A percentile compares a stretch with the other conserved stretches of the same genome.
Evolutionary conservation across 148 eudicot species (phyloP).

Genomic region (Rhododendron molle): DNA sequence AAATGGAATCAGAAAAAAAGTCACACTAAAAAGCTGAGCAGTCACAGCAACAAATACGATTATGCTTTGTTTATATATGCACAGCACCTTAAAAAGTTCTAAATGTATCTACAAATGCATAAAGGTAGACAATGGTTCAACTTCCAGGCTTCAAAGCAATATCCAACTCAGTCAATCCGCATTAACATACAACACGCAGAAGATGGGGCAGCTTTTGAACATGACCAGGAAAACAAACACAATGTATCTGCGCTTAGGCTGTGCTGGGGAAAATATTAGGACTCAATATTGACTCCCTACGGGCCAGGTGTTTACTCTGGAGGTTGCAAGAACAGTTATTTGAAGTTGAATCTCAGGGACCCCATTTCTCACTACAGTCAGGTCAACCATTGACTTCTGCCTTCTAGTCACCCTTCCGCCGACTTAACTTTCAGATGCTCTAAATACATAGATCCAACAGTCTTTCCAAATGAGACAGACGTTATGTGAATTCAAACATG

Average conservation of each 20-base stretch:
- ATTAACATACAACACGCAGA: neutral
- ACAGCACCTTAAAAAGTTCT: neutral
- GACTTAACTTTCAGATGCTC: neutral
- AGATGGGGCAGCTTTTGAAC: neutral
- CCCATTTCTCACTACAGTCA: neutral
- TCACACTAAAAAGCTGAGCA: neutral
- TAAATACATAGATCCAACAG: neutral
- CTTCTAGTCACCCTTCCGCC: neutral
- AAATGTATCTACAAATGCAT: neutral
- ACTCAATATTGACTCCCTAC: neutral
- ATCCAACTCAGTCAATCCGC: neutral
- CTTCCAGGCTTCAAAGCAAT: neutral
- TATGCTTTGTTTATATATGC: neutral
- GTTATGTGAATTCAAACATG: neutral
- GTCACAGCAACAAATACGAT: conserved; percentile 3
- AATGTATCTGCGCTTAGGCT: neutral
- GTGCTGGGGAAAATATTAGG: neutral
- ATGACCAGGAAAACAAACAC: conserved; percentile 10
- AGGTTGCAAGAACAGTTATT: neutral
- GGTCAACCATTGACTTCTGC: neutral
- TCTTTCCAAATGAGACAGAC: neutral
- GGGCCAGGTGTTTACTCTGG: neutral
- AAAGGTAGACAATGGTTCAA: neutral
- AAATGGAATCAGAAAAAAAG: neutral
- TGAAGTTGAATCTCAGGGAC: neutral